Evolutionary conservation across 306 rosid genomes (phyloP), one percentile per base, ranked within the genome.

Genomic region (Quercus mongolica): DNA sequence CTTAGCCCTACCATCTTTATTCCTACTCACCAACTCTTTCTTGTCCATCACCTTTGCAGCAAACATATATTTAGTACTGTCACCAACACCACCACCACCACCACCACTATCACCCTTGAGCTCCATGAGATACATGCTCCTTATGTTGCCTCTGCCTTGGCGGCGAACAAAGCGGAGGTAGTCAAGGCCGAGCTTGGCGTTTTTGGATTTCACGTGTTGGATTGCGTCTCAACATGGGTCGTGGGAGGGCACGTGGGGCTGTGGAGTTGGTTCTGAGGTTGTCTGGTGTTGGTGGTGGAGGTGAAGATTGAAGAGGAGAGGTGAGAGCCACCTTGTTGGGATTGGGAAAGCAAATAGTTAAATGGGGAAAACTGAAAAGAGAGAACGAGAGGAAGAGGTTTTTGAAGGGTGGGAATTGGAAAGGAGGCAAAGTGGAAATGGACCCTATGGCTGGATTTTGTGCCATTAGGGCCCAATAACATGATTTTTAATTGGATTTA

Each of bases 21-120:
- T 84, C 69, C 90, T 69, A 2, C 71, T 38, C 5, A 56, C 72
- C 3, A 84, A 73, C 74, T 82, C 88, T 23, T 80, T 81, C 81
- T 85, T 86, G 84, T 89, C 92, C 92, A 89, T 89, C 68, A 86
- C 92, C 64, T 88, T 88, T 1, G 90, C 92, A 1, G 90, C 90
- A 6, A 81, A 88, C 30, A 86, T n/a, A 71, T 83, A 71, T 52
- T 38, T 38, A 38, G 0, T 6, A 38, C 2, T 38, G 2, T 38
- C 44, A 38, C 44, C 44, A 35, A 35, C 44, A 1, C 41, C 38
- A 31, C 38, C 41, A 35, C 10, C 2, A 38, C 81, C 91, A 11
- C 10, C 2, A 38, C 81, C 91, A 11, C 57, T 23, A 1, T 56
- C 56, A 5, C 82, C 85, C 33, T 86, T 86, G 1, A 86, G 82